Percentiles rank a stretch among this genome's conserved stretches.
Evolutionary conservation across 179 eudicot species (phyloP).

Genomic region (Nepenthes alata): DNA sequence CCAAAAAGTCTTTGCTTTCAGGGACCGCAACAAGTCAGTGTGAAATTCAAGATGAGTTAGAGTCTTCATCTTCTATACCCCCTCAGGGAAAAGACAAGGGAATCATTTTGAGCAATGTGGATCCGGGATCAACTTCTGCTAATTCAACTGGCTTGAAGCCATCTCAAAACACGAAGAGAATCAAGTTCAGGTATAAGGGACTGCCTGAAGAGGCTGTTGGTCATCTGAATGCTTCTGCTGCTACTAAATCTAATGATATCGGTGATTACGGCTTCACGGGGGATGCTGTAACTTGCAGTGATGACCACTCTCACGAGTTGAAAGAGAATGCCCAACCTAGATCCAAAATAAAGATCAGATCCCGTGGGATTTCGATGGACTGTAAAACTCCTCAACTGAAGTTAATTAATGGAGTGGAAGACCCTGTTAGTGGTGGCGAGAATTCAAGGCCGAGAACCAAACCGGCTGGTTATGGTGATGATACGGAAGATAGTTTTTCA

Average conservation of each 20-base stretch:
- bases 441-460: conserved; percentile 18
- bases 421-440: conserved; percentile 12
- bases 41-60: conserved; percentile 17
- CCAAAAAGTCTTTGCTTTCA: conserved; percentile 21
- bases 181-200: conserved; percentile 25
- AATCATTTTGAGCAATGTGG: conserved; percentile 9
- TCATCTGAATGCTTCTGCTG: conserved; percentile 7
- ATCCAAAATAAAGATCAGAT: conserved; percentile 47
- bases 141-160: conserved; percentile 18
- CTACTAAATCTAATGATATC: conserved; percentile 9
- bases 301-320: conserved; percentile 14
- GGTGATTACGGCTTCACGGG: conserved; percentile 7
- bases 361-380: conserved; percentile 19
- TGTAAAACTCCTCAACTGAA: conserved; percentile 21
- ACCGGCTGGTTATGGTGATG: conserved; percentile 18
- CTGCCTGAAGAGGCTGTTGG: conserved; percentile 18
- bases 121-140: conserved; percentile 22
- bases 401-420: conserved; percentile 11
- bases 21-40: conserved; percentile 13
- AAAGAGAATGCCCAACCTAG: conserved; percentile 25
- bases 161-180: conserved; percentile 22
- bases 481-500: conserved; percentile 30
- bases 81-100: conserved; percentile 23
- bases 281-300: conserved; percentile 5
- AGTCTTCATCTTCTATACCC: conserved; percentile 26